A percentile compares a stretch with the other conserved stretches of the same genome.
Conservation (phyloP, 2,329 filamentous ascomycete genomes). For the Rhynchosporium secalis region DNA sequence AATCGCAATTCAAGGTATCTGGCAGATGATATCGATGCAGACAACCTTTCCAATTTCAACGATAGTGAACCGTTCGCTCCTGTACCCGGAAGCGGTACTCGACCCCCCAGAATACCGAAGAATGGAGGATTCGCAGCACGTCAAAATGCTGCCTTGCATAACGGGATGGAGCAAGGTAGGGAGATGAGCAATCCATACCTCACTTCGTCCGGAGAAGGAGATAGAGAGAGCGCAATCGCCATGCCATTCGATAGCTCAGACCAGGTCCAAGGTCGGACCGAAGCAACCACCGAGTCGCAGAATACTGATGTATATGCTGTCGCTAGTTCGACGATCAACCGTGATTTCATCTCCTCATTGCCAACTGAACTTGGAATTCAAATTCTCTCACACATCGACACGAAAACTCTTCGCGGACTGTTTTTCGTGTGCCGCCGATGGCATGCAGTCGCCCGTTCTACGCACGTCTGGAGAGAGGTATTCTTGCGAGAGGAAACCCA, state of each 20-base stretch:
- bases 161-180: slow-evolving; percentile 1
- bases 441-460: slow-evolving; percentile 50
- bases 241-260: slow-evolving; percentile 49
- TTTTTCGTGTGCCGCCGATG: slow-evolving; percentile 54
- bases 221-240: slow-evolving; percentile 65
- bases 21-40: slow-evolving; percentile 22
- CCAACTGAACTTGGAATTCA: slow-evolving; percentile 61
- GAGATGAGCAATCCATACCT: slow-evolving; percentile 2
- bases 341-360: slow-evolving; percentile 58
- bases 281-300: background rate
- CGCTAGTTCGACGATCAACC: slow-evolving; percentile 43
- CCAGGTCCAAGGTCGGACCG: slow-evolving; percentile 10
- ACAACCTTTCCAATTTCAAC: slow-evolving; percentile 27
- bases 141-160: slow-evolving; percentile 47
- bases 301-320: background rate
- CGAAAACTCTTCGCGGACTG: slow-evolving; percentile 50
- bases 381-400: slow-evolving; percentile 57
- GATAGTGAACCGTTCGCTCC: slow-evolving; percentile 28
- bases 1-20: slow-evolving; percentile 34
- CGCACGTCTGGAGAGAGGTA: slow-evolving; percentile 64
- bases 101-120: slow-evolving; percentile 60
- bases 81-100: slow-evolving; percentile 44
- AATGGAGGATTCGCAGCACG: slow-evolving; percentile 61
- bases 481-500: slow-evolving; percentile 61
- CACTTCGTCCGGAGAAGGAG: slow-evolving; percentile 42